Evolutionary conservation across 139 green algal species (phyloP), one percentile per base, ranked within the genome.

Genomic region (Chlorella sp.): DNA sequence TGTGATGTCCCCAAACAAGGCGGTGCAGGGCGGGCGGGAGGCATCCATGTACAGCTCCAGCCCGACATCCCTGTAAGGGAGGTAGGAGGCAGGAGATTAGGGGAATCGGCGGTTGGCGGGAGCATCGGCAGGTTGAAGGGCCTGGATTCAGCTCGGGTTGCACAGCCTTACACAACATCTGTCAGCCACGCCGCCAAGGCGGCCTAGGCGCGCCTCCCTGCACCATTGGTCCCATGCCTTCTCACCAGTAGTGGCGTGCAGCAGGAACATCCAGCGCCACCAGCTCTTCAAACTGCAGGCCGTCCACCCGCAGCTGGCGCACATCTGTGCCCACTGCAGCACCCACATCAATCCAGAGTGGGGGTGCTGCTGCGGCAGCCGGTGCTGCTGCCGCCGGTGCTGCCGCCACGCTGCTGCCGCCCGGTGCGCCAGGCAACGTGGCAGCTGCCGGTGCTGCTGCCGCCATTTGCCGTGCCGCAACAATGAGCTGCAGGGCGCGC

Each of bases 1-100:
- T 38, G 40, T 60, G 73, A 79, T 79, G 73, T 79, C 44, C 9
- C 73, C 73, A 62, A 79, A 79, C 30, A 79, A 14, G 9, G 73
- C 73, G 22, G 28, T 9, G 40, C 73, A 79, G 73, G 73, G 73
- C 73, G 73, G 73, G 44, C 28, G 28, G 73, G 9, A 28, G 40
- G 73, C 73, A 38, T 79, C 73, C n/a, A 32, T 16, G 44, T 64
- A 79, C 28, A 79, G 43, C 22, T 79, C 44, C 44, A 79, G 44
- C 3, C 73, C 73, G 8, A 60, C 28, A 26, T 79, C 28, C 73
- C 73, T 79, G 73, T 5, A 54, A 1, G n/a, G 2, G 3, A 38
- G 32, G 20, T 17, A 76, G 38, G 38, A 5, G 16, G 36, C 34
- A 32, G 17, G 68, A 2, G 30, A 51, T 30, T 7, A 26, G 2